Conservation (phyloP, 2,329 filamentous ascomycete genomes). For the Hypoxylon sp. region DNA sequence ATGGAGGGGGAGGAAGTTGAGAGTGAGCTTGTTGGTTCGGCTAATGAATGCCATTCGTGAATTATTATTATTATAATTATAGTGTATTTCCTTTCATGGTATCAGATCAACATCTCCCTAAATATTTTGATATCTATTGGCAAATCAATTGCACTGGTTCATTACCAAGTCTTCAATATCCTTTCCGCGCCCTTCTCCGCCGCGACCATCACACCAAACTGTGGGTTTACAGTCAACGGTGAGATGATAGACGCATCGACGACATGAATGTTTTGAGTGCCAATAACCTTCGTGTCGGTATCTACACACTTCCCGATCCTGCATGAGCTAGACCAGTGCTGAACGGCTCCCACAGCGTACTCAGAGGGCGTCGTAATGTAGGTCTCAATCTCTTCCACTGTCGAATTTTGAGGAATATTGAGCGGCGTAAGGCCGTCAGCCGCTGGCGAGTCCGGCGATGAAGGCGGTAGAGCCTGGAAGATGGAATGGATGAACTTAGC, state of each 20-base stretch:
- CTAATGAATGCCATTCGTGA: not conserved
- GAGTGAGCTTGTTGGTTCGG: not conserved
- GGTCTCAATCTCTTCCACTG: slow-evolving; percentile 62
- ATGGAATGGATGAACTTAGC: slow-evolving; percentile 66
- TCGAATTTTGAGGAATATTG: slow-evolving; percentile 64
- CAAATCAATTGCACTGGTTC: not conserved
- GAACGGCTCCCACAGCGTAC: slow-evolving; percentile 66
- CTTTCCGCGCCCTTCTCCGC: slow-evolving; percentile 66
- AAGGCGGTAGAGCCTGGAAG: slow-evolving; percentile 60
- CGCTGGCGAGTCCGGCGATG: slow-evolving; percentile 51
- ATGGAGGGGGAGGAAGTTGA: slow-evolving; percentile 4
- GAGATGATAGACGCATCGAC: slow-evolving; percentile 66
- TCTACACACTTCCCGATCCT: slow-evolving; percentile 67
- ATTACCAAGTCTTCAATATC: slow-evolving; percentile 55
- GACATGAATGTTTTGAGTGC: slow-evolving; percentile 66
- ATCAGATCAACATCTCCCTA: slow-evolving; percentile 10
- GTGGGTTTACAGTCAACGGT: slow-evolving; percentile 68
- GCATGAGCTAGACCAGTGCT: slow-evolving; percentile 69
- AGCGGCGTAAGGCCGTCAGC: slow-evolving; percentile 61
- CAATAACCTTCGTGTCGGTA: slow-evolving; percentile 61
- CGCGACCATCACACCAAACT: slow-evolving; percentile 69
- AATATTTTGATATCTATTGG: slow-evolving; percentile 5
- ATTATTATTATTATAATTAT: slow-evolving; percentile 6
- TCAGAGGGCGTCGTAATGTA: slow-evolving; percentile 65
- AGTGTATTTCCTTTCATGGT: slow-evolving; percentile 2